phyloP scores from a whole-genome alignment of 2,329 filamentous ascomycete genomes.

The Aspergillus viridinutans region DNA sequence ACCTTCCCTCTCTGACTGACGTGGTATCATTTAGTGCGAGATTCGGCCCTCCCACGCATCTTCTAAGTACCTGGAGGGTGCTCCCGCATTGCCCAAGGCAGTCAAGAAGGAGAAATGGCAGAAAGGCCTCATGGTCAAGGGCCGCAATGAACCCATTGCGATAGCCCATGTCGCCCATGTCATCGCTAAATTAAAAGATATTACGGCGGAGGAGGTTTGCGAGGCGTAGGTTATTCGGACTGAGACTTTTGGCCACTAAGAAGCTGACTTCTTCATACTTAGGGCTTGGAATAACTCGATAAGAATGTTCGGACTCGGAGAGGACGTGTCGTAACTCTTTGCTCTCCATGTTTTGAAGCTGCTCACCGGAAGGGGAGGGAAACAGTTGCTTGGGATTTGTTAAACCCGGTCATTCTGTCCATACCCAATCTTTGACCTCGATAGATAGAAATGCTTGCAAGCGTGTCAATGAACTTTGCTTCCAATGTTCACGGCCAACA shows the following conservation, averaged over 20 bases:
- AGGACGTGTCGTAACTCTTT: conserved; percentile 22
- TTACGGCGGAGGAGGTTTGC: conserved; percentile 74
- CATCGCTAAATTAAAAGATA: conserved; percentile 78
- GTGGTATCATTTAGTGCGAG: conserved; percentile 60
- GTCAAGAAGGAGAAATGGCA: conserved; percentile 97
- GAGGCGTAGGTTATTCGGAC: conserved; percentile 57
- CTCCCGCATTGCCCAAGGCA: conserved; percentile 69
- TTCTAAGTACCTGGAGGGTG: conserved; percentile 65
- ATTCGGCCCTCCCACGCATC: conserved; percentile 85
- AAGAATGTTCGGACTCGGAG: conserved; percentile 70
- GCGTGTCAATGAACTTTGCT: background rate
- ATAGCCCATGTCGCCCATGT: conserved; percentile 86
- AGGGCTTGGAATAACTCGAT: conserved; percentile 76
- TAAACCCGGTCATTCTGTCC: background rate
- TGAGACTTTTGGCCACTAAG: background rate
- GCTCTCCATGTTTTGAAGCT: background rate
- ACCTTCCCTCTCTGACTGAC: background rate
- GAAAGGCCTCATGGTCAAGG: conserved; percentile 85
- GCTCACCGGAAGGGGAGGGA: background rate
- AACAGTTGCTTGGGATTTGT: background rate
- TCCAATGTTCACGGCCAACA: background rate
- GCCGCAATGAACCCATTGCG: conserved; percentile 85
- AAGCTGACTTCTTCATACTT: conserved; percentile 18
- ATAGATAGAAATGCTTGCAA: background rate
- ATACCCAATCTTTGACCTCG: background rate